Percentiles rank a stretch among this genome's conserved stretches.
phyloP scores from a whole-genome alignment of 108 stramenopile genomes.

The Aurantiochytrium sp. region DNA sequence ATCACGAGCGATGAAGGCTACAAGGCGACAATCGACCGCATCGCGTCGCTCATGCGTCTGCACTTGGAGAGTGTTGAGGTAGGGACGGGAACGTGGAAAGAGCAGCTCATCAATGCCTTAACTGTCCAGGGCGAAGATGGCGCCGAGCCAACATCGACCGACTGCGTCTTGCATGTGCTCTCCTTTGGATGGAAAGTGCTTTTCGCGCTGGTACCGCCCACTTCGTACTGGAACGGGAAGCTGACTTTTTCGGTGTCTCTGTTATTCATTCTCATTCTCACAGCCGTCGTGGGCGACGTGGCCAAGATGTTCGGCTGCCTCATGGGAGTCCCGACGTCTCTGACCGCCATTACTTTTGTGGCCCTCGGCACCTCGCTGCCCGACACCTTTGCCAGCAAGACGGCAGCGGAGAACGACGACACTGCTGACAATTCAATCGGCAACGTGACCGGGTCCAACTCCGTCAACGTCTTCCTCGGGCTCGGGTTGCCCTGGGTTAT shows the following conservation, averaged over 20 bases:
- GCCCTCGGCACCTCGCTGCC: slow-evolving; percentile 35
- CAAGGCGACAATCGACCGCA: slow-evolving; percentile 25
- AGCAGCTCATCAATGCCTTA: slow-evolving; percentile 19
- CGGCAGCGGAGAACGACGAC: slow-evolving; percentile 23
- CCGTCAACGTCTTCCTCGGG: slow-evolving; percentile 40
- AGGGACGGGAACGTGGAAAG: slow-evolving; percentile 1
- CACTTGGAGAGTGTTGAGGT: neutral
- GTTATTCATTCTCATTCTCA: slow-evolving; percentile 5
- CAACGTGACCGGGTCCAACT: slow-evolving; percentile 36
- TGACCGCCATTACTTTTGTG: slow-evolving; percentile 37
- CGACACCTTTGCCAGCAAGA: slow-evolving; percentile 35
- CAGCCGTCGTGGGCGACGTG: slow-evolving; percentile 28
- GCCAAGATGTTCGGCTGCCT: slow-evolving; percentile 34
- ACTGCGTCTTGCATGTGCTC: slow-evolving; percentile 25
- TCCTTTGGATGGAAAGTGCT: slow-evolving; percentile 23
- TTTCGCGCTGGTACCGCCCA: slow-evolving; percentile 28
- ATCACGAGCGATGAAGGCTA: slow-evolving; percentile 13
- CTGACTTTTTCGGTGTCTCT: slow-evolving; percentile 21
- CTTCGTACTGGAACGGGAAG: neutral
- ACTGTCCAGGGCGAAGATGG: slow-evolving; percentile 17
- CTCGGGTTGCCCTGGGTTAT: slow-evolving; percentile 40
- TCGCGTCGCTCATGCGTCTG: slow-evolving; percentile 4
- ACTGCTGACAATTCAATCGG: slow-evolving; percentile 34
- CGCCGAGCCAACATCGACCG: neutral
- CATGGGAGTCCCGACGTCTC: slow-evolving; percentile 2